A percentile compares a stretch with the other conserved stretches of the same genome.
Conservation (phyloP, 306 rosid genomes). For the Vigna mungo region DNA sequence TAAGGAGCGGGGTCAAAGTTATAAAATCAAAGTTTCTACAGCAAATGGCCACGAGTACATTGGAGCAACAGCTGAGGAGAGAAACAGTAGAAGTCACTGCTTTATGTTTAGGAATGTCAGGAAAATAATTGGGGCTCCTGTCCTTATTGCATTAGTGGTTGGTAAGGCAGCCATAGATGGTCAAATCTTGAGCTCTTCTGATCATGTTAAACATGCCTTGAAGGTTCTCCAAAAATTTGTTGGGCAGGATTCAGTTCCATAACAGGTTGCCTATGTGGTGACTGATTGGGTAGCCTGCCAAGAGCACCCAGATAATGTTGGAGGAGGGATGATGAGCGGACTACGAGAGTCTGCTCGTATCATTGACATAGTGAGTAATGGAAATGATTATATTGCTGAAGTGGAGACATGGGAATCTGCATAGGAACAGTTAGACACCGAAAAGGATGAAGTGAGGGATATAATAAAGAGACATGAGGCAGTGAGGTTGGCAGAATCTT, state of each 20-base stretch:
- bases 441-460: slow-evolving; percentile 97
- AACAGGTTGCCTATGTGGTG: slow-evolving; percentile 89
- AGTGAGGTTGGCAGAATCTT: neutral
- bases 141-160: slow-evolving; percentile 93
- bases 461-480: slow-evolving; percentile 86
- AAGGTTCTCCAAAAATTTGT: slow-evolving; percentile 91
- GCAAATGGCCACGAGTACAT: slow-evolving; percentile 82
- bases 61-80: slow-evolving; percentile 97
- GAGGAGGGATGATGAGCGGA: slow-evolving; percentile 99
- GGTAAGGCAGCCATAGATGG: slow-evolving; percentile 97
- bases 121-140: slow-evolving; percentile 97
- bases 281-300: slow-evolving; percentile 99
- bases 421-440: slow-evolving; percentile 78
- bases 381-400: slow-evolving; percentile 91
- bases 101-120: slow-evolving; percentile 98
- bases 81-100: slow-evolving; percentile 85
- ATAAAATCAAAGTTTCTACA: slow-evolving; percentile 77
- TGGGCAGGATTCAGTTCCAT: slow-evolving; percentile 88
- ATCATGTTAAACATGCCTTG: slow-evolving; percentile 87
- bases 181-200: slow-evolving; percentile 70
- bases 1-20: slow-evolving; percentile 52
- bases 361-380: slow-evolving; percentile 76
- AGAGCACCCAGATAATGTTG: slow-evolving; percentile 99
- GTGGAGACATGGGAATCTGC: slow-evolving; percentile 87
- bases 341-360: slow-evolving; percentile 96